A percentile compares a stretch with the other conserved stretches of the same genome.
phyloP scores from a whole-genome alignment of 2,329 filamentous ascomycete species.

The Tolypocladium sp. region DNA sequence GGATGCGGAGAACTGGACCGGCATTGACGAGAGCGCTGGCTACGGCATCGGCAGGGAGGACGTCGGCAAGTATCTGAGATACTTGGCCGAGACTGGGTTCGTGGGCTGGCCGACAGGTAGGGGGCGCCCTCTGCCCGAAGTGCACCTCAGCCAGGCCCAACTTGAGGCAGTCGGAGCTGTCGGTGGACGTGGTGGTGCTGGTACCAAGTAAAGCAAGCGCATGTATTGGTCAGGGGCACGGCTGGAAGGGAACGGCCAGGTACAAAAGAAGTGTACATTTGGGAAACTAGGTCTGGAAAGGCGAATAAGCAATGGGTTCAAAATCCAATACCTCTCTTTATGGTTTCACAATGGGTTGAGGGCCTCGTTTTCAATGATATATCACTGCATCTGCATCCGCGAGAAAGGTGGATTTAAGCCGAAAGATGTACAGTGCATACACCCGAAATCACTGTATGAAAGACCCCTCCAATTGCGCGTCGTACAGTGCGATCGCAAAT shows the following conservation, averaged over 20 bases:
- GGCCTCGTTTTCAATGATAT: no score
- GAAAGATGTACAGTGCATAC: not conserved
- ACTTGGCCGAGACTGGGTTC: slow-evolving; percentile 19
- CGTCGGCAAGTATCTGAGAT: slow-evolving; percentile 16
- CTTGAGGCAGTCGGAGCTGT: slow-evolving; percentile 11
- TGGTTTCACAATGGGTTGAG: no score
- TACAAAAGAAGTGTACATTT: not conserved
- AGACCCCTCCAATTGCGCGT: not conserved
- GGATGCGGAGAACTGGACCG: slow-evolving; percentile 51
- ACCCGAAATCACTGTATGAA: not conserved
- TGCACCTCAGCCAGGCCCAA: slow-evolving; percentile 10
- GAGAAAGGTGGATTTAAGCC: not conserved
- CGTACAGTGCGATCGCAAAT: not conserved
- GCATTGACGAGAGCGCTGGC: slow-evolving; percentile 44
- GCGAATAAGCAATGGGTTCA: not conserved
- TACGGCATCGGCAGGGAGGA: slow-evolving; percentile 16
- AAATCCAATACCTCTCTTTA: not conserved
- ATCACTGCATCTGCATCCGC: no score
- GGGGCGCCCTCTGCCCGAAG: slow-evolving; percentile 14
- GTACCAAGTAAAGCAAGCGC: slow-evolving; percentile 2
- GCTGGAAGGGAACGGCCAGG: not conserved
- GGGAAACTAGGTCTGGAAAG: not conserved
- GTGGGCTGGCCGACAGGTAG: slow-evolving; percentile 17
- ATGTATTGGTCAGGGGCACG: not conserved
- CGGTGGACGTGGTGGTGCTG: slow-evolving; percentile 12